Evolutionary conservation across 1,139 yeast species (phyloP), one percentile per base, ranked within the genome.

Genomic region (Blastobotrys aristatus): DNA sequence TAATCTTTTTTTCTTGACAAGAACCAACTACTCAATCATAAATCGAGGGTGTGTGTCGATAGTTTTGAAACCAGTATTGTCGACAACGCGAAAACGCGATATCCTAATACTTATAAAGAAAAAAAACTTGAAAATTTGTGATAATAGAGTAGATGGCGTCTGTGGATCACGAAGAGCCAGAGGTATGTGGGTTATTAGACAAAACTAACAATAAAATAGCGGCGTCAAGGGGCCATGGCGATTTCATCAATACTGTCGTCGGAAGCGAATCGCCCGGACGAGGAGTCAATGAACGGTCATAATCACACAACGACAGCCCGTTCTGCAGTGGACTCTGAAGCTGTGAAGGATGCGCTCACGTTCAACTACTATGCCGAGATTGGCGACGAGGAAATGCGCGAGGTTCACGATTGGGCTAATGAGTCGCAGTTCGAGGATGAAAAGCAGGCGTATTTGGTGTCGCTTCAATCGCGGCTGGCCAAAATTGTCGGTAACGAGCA

Each of bases 151-250:
- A 36, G 27, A 41, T 33, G 39, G 24, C 44, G 24, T 32, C 44
- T 4, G 26, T 41, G n/a, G 44, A 41, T 8, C n/a, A 32, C 27
- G 30, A 26, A 26, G 36, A 40, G 27, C 36, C 24, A 18, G 43
- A 40, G 43, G 43, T 40, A 40, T 30, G 43, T 34, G 6, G 3
- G 11, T 7, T 4, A n/a, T 24, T 4, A 14, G 22, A 5, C 14
- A 26, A 14, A 7, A 39, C 36, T 40, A 40, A 30, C 36, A 18
- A 40, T 13, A 8, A 30, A 24, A 22, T 33, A 53, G 55, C 49
- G 52, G 30, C 53, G 55, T 22, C 55, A 52, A 30, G 51, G 54
- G 43, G 63, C 63, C 33, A 59, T 59, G 63, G 56, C 63, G 7
- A 59, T 59, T 40, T 55, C 60, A 16, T 51, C 63, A 7, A 50